Conservation (phyloP, 257 asterid genomes). For the Ilex aquifolium region DNA sequence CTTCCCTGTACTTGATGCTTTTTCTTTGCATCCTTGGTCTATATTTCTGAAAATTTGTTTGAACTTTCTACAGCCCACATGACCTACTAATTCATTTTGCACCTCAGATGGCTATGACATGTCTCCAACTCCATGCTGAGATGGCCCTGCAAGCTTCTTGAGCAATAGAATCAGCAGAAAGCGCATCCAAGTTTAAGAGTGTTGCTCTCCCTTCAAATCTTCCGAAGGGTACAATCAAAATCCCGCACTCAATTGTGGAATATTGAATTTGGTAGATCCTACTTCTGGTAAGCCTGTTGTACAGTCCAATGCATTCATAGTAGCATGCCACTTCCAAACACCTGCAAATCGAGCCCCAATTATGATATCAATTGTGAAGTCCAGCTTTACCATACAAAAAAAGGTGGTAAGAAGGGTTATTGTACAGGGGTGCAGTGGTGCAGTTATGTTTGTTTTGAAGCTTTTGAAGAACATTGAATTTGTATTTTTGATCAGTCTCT, state of each 20-base stretch:
- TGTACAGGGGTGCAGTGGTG: too few species aligned
- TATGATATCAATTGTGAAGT: too few species aligned
- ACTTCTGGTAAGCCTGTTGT: background rate
- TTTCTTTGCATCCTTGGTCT: background rate
- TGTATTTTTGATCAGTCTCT: too few species aligned
- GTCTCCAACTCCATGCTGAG: constrained; percentile 90
- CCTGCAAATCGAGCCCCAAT: too few species aligned
- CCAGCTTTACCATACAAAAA: too few species aligned
- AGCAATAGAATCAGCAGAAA: constrained; percentile 50
- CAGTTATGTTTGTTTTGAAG: too few species aligned
- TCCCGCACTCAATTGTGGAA: constrained; percentile 33
- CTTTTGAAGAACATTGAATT: too few species aligned
- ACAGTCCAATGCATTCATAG: background rate
- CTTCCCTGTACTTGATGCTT: background rate
- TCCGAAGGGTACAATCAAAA: constrained; percentile 38
- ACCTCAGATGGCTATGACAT: constrained; percentile 77
- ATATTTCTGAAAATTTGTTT: too few species aligned
- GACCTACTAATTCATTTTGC: constrained; percentile 5
- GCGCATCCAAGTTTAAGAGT: constrained; percentile 19
- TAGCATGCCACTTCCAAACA: too few species aligned
- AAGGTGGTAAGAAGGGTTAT: too few species aligned
- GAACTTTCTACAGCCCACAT: background rate
- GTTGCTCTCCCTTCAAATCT: constrained; percentile 39
- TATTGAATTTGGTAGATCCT: background rate
- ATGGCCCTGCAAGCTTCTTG: constrained; percentile 89